Evolutionary conservation across 495 filamentous ascomycete species (phyloP).

Genomic region (Hypoxylon fuscum): DNA sequence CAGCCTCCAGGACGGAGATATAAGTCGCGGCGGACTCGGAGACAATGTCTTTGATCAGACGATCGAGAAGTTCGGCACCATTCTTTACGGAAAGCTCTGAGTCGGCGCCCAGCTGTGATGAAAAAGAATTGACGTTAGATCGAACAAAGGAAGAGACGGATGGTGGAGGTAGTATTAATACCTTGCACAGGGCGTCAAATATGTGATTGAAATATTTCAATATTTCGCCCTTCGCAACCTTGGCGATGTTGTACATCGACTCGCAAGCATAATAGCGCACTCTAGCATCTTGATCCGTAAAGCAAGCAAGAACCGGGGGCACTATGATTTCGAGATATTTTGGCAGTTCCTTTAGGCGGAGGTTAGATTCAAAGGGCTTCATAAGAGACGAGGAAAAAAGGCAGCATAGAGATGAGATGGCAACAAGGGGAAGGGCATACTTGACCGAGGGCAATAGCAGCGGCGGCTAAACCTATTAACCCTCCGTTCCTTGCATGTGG

Average conservation of each 20-base stretch:
- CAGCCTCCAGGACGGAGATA: conserved; percentile 83
- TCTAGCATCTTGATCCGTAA: conserved; percentile 96
- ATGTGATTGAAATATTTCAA: conserved; percentile 97
- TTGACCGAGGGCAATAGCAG: conserved; percentile 92
- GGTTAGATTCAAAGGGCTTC: conserved; percentile 16
- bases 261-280: conserved; percentile 99
- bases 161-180: conserved; percentile 48
- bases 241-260: conserved; percentile 99
- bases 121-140: conserved; percentile 12
- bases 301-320: conserved; percentile 97
- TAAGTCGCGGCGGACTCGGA: conserved; percentile 96
- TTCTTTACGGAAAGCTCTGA: conserved; percentile 98
- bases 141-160: neutral
- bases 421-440: conserved; percentile 63
- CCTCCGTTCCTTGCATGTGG: conserved; percentile 97
- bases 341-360: conserved; percentile 77
- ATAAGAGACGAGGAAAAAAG: neutral
- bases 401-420: neutral
- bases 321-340: conserved; percentile 92
- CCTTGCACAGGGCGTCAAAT: conserved; percentile 97
- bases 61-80: conserved; percentile 94
- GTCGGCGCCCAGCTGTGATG: conserved; percentile 85
- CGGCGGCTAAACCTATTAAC: conserved; percentile 93
- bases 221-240: conserved; percentile 98
- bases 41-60: conserved; percentile 97